Base-by-base conservation (phyloP, 257 asterid species). In the Haberlea rhodopensis region DNA sequence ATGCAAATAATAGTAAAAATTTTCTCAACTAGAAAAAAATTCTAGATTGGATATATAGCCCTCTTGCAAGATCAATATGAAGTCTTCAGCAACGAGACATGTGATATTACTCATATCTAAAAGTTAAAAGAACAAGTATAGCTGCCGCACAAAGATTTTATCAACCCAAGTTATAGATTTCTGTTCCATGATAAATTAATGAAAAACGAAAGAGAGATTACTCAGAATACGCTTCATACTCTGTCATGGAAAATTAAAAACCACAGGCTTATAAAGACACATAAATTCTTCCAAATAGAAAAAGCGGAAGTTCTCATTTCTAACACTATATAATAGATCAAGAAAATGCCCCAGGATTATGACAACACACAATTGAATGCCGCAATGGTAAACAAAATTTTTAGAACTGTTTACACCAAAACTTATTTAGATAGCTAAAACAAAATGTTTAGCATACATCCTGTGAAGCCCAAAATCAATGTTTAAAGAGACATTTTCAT, bases 121-220 rank as follows among this genome's bases (percentile, higher is more conserved):
- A 15, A 0, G 57, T 26, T 32, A 9, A 32, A 32, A 46, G 19
- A 34, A 16, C 27, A 32, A 4, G n/a, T 24, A 60, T 2, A 58
- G 43, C 43, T 9, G 43, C 5, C 43, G 43, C 43, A 9, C 0
- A 20, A 23, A 9, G 6, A 25, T 57, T 27, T 27, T 9, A 24
- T 45, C 67, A 16, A 62, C 26, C 45, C 29, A n/a, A 46, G 43
- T 45, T 18, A 25, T 16, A 46, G 43, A 32, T 32, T 32, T 62
- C 15, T 10, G 21, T 60, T 32, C 37, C 65, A 45, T 18, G 34
- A 8, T 45, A 45, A 62, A 57, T 26, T 62, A 5, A 16, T 15
- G 27, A 60, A 7, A 18, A 21, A 55, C 2, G 13, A 19, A 60
- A 27, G 45, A 5, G 15, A 57, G 28, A 15, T 45, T 29, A 58